A percentile compares a stretch with the other conserved stretches of the same genome.
phyloP scores from a whole-genome alignment of 306 rosid genomes.

The Arachis hypogaea region DNA sequence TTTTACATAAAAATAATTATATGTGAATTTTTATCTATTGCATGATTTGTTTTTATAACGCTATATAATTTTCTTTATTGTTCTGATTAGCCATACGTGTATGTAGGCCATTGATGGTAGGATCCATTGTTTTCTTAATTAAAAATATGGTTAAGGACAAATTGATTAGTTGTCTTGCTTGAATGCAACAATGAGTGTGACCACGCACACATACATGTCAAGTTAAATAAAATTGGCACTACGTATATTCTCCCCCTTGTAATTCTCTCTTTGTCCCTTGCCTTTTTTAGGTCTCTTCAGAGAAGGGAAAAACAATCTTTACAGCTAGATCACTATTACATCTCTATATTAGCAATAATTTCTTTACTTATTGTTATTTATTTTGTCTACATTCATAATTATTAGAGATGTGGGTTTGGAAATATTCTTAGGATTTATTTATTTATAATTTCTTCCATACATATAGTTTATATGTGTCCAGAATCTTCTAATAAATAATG shows the following conservation, averaged over 20 bases:
- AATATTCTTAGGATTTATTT: conserved; percentile 22
- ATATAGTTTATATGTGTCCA: neutral
- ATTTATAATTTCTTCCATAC: conserved; percentile 18
- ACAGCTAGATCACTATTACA: conserved; percentile 39
- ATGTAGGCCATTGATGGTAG: conserved; percentile 17
- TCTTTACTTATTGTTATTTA: neutral
- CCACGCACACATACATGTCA: conserved; percentile 43
- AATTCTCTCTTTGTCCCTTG: conserved; percentile 58
- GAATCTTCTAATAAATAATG: neutral
- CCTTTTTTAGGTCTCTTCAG: conserved; percentile 38
- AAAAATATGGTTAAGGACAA: conserved; percentile 48
- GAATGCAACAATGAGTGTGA: conserved; percentile 64
- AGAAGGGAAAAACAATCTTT: conserved; percentile 9
- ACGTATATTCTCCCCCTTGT: conserved; percentile 43
- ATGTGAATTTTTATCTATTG: too few species aligned
- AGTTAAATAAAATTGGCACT: conserved; percentile 41
- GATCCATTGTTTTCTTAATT: conserved; percentile 36
- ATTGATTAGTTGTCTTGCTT: conserved; percentile 62
- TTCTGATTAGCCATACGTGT: neutral
- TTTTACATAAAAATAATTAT: too few species aligned
- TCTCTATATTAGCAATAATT: conserved; percentile 29
- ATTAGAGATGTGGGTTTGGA: conserved; percentile 2
- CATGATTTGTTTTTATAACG: too few species aligned
- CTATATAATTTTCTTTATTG: neutral
- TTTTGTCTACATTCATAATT: conserved; percentile 22